These are phyloP conservation scores for Trichoderma sp. DNA, from an alignment of 2,329 filamentous ascomycete genomes.

Conservation along the genomic window DNA sequence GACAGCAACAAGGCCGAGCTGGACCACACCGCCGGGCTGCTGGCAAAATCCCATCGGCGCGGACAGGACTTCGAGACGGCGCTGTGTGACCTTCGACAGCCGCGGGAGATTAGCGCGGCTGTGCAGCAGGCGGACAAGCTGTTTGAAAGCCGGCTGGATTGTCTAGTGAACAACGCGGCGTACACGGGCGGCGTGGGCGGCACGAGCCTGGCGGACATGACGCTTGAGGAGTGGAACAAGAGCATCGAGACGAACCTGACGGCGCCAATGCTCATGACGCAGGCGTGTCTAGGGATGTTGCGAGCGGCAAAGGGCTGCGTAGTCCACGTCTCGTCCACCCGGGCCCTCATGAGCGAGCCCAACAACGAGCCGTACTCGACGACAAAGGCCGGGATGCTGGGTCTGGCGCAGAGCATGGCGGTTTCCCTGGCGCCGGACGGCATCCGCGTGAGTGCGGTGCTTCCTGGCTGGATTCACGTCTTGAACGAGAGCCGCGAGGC, in stretches of 20 bases:
- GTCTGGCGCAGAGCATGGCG: slow-evolving; percentile 48
- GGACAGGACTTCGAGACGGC: slow-evolving; percentile 25
- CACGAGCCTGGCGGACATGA: slow-evolving; percentile 30
- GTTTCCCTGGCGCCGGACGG: slow-evolving; percentile 42
- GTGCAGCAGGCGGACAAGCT: slow-evolving; percentile 31
- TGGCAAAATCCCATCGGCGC: slow-evolving; percentile 22
- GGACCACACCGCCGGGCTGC: slow-evolving; percentile 31
- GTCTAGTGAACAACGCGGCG: slow-evolving; percentile 43
- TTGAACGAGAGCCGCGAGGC: slow-evolving; percentile 33
- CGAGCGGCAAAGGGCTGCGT: slow-evolving; percentile 30
- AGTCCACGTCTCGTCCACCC: slow-evolving; percentile 49
- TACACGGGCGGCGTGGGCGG: slow-evolving; percentile 36
- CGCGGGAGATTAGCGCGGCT: slow-evolving; percentile 31
- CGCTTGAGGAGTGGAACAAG: slow-evolving; percentile 38
- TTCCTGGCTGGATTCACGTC: slow-evolving; percentile 53
- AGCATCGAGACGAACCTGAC: slow-evolving; percentile 39
- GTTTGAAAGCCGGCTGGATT: slow-evolving; percentile 38
- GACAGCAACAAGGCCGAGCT: slow-evolving; percentile 39
- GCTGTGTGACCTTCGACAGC: slow-evolving; percentile 33
- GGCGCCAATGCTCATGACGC: slow-evolving; percentile 32
- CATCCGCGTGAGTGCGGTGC: slow-evolving; percentile 47
- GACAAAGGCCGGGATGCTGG: slow-evolving; percentile 49
- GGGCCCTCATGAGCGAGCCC: slow-evolving; percentile 47
- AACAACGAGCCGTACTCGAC: slow-evolving; percentile 50
- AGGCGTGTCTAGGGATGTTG: slow-evolving; percentile 30